These are phyloP conservation scores for Sugiyamaella boreocaroliniensis DNA, from an alignment of 805 yeast genomes.

Conservation along the genomic window DNA sequence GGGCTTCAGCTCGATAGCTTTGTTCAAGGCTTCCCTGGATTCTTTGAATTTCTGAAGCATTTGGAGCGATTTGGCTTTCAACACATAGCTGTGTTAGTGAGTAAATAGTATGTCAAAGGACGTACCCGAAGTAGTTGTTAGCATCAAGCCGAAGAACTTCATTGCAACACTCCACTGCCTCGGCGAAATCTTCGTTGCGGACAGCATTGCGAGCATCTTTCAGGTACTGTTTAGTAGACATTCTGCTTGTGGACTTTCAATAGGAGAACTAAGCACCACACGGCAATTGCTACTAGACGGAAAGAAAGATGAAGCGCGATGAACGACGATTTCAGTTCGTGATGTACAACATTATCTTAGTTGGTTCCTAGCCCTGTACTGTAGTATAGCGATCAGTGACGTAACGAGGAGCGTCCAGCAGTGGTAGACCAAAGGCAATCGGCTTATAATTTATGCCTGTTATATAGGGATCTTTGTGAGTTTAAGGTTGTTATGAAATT, in stretches of 20 bases:
- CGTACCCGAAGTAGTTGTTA: slow-evolving; percentile 55
- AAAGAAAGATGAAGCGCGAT: no score
- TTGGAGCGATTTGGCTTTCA: slow-evolving; percentile 61
- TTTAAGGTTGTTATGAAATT: no score
- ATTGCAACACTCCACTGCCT: slow-evolving; percentile 50
- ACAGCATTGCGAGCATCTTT: slow-evolving; percentile 25
- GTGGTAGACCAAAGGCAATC: no score
- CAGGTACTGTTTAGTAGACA: slow-evolving; percentile 15
- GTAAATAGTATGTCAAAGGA: slow-evolving; percentile 22
- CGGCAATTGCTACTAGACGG: background rate
- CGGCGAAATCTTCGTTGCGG: slow-evolving; percentile 50
- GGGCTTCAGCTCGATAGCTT: slow-evolving; percentile 39
- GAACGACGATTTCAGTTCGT: no score
- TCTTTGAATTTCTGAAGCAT: slow-evolving; percentile 41
- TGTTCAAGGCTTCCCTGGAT: slow-evolving; percentile 40
- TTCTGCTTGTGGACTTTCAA: background rate
- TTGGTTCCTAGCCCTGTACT: no score
- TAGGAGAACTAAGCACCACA: no score
- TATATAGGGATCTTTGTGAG: no score
- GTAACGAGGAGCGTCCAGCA: no score
- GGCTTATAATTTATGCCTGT: no score
- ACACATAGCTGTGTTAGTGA: slow-evolving; percentile 24
- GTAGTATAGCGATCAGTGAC: no score
- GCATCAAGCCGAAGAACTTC: slow-evolving; percentile 52
- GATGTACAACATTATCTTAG: no score